Evolutionary conservation across 1,284 basidiomycete species (phyloP), one percentile per base, ranked within the genome.

Genomic region (Cutaneotrichosporon sp.): DNA sequence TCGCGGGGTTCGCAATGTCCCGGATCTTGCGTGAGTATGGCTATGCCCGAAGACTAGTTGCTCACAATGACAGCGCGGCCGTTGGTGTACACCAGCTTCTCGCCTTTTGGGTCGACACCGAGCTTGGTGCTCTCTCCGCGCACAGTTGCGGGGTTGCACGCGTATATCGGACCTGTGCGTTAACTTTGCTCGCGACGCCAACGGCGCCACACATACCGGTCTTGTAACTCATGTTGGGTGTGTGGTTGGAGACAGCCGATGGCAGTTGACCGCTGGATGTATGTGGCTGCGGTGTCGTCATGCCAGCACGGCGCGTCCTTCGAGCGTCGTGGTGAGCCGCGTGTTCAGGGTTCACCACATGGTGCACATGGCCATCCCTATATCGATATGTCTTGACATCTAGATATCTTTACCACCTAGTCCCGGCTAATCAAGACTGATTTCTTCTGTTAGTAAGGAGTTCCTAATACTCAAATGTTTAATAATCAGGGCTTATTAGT

Each of bases 11-110:
- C 35, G 80, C 78, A 26, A 85, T 67, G 68, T 86, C 83, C 45
- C 84, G 80, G 38, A 84, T 81, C 84, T 86, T 39, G 17, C 21
- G 37, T 63, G 55, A 63, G 60, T 49, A 47, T 4, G n/a, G 26
- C 8, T n/a, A 15, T 7, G 1, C 17, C 15, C 21, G 23, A n/a
- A 10, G 42, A 30, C 12, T 3, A 12, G 42, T 21, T 39, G 12
- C 89, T 66, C 67, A 92, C 89, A 64, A 93, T 84, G 46, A 96
- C 85, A 21, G 84, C 84, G 70, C 86, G 84, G 39, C 90, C 90
- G 68, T 89, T 91, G 2, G 86, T 81, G 68, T 97, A 97, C 34
- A 89, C 80, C 54, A 97, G 77, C 77, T 87, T 91, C 60, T 88
- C 86, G 63, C 90, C 90, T 66, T 81, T 82, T 18, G 87, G 82